A percentile compares a stretch with the other conserved stretches of the same genome.
Evolutionary conservation across 1,139 yeast genomes (phyloP).

Genomic region (Suhomyces bribrorum): DNA sequence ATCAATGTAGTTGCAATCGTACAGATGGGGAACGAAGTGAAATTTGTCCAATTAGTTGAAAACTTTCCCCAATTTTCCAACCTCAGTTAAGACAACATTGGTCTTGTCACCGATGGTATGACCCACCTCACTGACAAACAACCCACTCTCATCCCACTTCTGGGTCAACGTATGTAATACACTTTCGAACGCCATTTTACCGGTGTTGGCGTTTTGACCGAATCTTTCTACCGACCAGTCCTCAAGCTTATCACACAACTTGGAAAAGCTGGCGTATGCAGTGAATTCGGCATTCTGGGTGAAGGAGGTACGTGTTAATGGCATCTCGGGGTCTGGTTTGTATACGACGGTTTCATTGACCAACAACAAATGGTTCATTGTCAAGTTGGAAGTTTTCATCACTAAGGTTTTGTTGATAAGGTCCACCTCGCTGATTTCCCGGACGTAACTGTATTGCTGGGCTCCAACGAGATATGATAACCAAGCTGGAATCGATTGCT

Average conservation of each 20-base stretch:
- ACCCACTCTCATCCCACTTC: constrained; percentile 52
- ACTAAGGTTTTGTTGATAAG: constrained; percentile 61
- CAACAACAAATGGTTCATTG: constrained; percentile 72
- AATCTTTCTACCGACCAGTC: constrained; percentile 91
- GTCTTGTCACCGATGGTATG: constrained; percentile 31
- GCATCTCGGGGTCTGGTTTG: constrained; percentile 60
- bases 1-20: too few relatives aligned
- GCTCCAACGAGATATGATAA: constrained; percentile 73
- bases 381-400: constrained; percentile 83
- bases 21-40: not conserved
- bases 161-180: constrained; percentile 61
- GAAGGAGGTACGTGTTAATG: constrained; percentile 58
- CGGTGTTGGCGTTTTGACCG: constrained; percentile 81
- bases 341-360: constrained; percentile 87
- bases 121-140: constrained; percentile 39
- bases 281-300: constrained; percentile 85
- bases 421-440: constrained; percentile 89
- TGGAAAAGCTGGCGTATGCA: constrained; percentile 72
- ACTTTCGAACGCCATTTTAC: constrained; percentile 79
- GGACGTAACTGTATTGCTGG: constrained; percentile 70
- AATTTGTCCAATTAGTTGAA: constrained; percentile 9
- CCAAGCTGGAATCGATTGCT: constrained; percentile 89
- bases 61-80: constrained; percentile 34
- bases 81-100: constrained; percentile 40
- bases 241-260: constrained; percentile 79